Evolutionary conservation across 1,139 yeast species (phyloP), one percentile per base, ranked within the genome.

Genomic region (Suhomyces atakaporum): DNA sequence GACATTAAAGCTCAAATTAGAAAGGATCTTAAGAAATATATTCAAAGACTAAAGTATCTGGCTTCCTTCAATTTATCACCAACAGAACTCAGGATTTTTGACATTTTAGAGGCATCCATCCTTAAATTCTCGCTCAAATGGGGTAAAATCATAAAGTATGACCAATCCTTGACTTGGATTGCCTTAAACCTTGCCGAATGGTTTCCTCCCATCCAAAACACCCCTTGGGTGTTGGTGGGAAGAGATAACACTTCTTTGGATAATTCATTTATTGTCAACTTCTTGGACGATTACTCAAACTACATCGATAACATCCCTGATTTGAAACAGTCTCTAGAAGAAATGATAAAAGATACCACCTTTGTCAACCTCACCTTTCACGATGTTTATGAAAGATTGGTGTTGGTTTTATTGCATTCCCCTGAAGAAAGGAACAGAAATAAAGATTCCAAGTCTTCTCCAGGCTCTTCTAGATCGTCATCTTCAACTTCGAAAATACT

Each of bases 141-240:
- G 95, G 89, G 95, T 7, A 69, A 73, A 27, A 72, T 82, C 42
- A 75, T 86, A 40, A 82, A 82, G 44, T 90, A 89, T 56, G 95
- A 87, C 58, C 75, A 83, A 33, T 89, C 94, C 0, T 69, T 88
- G 53, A 73, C 92, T 1, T 89, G 96, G 95, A 77, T 86, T 15
- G 97, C 96, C 0, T 64, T 87, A 29, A 89, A 89, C 7, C 65
- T 90, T 35, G 94, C 96, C 2, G 96, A 88, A 58, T 88, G 96
- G 95, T 75, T 84, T 24, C 94, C 95, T 6, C 86, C 88, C 3
- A 58, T 71, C 21, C 65, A 66, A 3, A 58, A 65, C 19, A 67
- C 75, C 11, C 58, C 66, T 1, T 69, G 69, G 70, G 75, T 71
- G 5, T 53, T 71, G 33, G 60, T 63, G 14, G 77, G 76, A 2